A percentile compares a stretch with the other conserved stretches of the same genome.
phyloP scores from a whole-genome alignment of 768 basidiomycete species.

The Sarcomyxa edulis region DNA sequence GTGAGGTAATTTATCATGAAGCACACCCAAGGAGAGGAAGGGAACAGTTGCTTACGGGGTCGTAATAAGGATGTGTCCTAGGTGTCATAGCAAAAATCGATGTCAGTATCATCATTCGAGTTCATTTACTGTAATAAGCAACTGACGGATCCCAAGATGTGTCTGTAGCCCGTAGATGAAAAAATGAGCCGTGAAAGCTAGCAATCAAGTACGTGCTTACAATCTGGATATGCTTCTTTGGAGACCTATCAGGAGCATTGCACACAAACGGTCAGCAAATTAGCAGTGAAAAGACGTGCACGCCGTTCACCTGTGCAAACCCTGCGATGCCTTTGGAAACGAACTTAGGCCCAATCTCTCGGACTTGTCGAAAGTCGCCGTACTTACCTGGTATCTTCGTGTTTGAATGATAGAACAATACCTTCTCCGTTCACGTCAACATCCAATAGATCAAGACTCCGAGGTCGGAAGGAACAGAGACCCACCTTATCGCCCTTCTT shows the following conservation, averaged over 20 bases:
- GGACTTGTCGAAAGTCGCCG: no score
- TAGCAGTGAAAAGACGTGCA: slow-evolving; percentile 1
- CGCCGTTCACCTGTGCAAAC: slow-evolving; percentile 61
- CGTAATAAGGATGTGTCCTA: slow-evolving; percentile 75
- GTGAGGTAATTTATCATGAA: neutral
- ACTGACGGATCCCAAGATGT: slow-evolving; percentile 3
- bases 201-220: slow-evolving; percentile 37
- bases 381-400: slow-evolving; percentile 76
- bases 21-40: neutral
- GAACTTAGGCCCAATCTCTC: no score
- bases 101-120: no score
- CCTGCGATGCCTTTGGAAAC: slow-evolving; percentile 64
- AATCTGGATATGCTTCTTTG: slow-evolving; percentile 86
- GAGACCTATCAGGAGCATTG: slow-evolving; percentile 43
- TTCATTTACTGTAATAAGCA: no score
- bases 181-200: neutral
- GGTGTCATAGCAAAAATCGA: no score
- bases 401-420: slow-evolving; percentile 85
- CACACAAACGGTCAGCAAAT: slow-evolving; percentile 7
- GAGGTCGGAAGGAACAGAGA: slow-evolving; percentile 1
- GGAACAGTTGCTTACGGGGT: slow-evolving; percentile 42
- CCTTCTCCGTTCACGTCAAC: slow-evolving; percentile 34
- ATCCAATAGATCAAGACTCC: neutral
- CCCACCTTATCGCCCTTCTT: slow-evolving; percentile 64
- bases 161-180: slow-evolving; percentile 4